Percentiles rank a stretch among this genome's conserved stretches.
Conservation (phyloP, 306 rosid species). For the Acacia confusa region DNA sequence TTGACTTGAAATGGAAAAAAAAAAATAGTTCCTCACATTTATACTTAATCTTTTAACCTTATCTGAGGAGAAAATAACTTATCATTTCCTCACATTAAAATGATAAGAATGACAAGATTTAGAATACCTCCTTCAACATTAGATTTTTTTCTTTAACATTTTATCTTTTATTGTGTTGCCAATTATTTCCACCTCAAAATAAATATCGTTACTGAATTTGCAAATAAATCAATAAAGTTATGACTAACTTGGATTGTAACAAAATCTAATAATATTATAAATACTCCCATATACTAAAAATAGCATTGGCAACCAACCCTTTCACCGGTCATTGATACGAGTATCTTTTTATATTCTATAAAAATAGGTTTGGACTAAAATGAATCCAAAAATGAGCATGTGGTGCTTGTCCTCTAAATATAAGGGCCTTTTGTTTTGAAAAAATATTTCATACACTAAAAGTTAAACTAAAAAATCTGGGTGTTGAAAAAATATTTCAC, state of each 20-base stretch:
- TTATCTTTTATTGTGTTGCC: background rate
- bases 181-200: background rate
- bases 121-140: background rate
- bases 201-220: background rate
- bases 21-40: background rate
- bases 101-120: background rate
- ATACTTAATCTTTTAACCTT: background rate
- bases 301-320: background rate
- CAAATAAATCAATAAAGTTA: background rate
- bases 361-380: background rate
- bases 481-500: too few species aligned
- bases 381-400: too few species aligned
- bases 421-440: too few species aligned
- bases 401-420: too few species aligned
- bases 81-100: background rate
- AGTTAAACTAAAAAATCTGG: too few species aligned
- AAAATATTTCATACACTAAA: too few species aligned
- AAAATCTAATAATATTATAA: too few species aligned
- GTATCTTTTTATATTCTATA: background rate
- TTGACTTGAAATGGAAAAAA: background rate
- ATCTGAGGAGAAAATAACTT: background rate
- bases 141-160: background rate
- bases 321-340: background rate
- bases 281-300: background rate
- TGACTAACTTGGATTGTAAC: background rate